Base-by-base conservation (phyloP, 495 filamentous ascomycete species). In the Friedmanniomyces endolithicus region DNA sequence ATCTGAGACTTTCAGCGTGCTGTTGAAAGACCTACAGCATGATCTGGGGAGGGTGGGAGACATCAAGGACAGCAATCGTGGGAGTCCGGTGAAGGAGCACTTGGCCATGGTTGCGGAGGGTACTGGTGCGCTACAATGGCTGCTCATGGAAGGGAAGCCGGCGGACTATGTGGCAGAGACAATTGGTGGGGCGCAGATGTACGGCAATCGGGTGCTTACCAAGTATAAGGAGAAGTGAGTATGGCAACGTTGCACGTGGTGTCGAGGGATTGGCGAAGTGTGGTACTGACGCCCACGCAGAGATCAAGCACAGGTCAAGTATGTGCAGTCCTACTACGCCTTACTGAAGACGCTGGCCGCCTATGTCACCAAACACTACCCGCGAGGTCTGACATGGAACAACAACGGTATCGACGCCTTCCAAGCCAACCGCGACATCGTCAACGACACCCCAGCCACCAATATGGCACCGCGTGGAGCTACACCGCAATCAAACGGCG, bases 181-280 rank as follows among this genome's bases (percentile, higher is more conserved):
- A 46, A 71, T 92, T 8, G 80, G 79, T 23, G 81, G 86, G 47
- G 85, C 89, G 25, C 78, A 95, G 67, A 94, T 87, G 71, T 95
- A 82, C 57, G 94, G 92, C 1, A 95, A 98, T 72, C 79, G 86
- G 54, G 85, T 98, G 35, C 68, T 96, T 56, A 89, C 84, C 64
- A 83, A 88, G 56, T 81, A 86, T 69, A 96, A 90, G 72, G 88
- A 92, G 48, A 90, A 88, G 89, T 94, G 71, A 58, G 83, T 60
- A 47, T n/a, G 33, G 11, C 11, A 20, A 19, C 39, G 29, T 19
- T 8, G 25, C 6, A 19, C 0, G 22, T 9, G 9, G 27, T 31
- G 27, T 3, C 27, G 27, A 31, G 27, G 9, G 27, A 31, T 9
- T 31, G 27, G 27, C 8, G 39, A 8, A 33, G 11, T 11, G 11